Evolutionary conservation across 2,329 filamentous ascomycete genomes (phyloP), one percentile per base, ranked within the genome.

Genomic region (Pseudogymnoascus sp.): DNA sequence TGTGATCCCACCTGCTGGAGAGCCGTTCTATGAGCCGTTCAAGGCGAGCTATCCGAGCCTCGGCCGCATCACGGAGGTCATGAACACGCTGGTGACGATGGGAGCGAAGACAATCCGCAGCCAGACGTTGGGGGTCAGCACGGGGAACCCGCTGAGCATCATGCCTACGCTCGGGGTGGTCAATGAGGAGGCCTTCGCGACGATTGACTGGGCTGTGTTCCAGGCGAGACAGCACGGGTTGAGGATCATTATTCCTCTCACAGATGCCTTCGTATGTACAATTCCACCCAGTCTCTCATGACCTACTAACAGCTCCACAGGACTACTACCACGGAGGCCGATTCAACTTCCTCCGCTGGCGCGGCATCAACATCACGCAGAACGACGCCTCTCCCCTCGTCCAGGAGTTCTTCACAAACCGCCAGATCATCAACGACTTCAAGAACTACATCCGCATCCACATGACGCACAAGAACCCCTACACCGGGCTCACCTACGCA

Each of bases 261-360:
- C 76, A 4, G 79, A 81, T 68, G 78, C 81, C 63, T 81, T 77
- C 65, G 77, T 77, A 37, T 65, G 71, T 64, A 53, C 14, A 18
- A 23, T 37, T 5, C 11, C 11, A 38, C 5, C 4, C 16, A 21
- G 9, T 3, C 5, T 14, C 56, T 53, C 21, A 28, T 14, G 2
- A n/a, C 5, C 12, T n/a, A 38, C 63, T 66, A 53, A 66, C 14
- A 25, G 5, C 12, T 40, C 28, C 18, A 8, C 36, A 77, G 73
- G 76, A 81, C 67, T 81, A 80, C 66, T 81, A 80, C 69, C 79
- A 81, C 65, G 79, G 79, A 21, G 79, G 79, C 5, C 80, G 80
- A 68, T 81, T 77, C 71, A 73, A 74, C 66, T 82, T 80, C 68
- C 71, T 81, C 31, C 76, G 79, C 23, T 81, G 76, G 75, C 72